Percentiles rank a stretch among this genome's conserved stretches.
phyloP scores from a whole-genome alignment of 2,329 filamentous ascomycete species.

The Tolypocladium ophioglossoides region DNA sequence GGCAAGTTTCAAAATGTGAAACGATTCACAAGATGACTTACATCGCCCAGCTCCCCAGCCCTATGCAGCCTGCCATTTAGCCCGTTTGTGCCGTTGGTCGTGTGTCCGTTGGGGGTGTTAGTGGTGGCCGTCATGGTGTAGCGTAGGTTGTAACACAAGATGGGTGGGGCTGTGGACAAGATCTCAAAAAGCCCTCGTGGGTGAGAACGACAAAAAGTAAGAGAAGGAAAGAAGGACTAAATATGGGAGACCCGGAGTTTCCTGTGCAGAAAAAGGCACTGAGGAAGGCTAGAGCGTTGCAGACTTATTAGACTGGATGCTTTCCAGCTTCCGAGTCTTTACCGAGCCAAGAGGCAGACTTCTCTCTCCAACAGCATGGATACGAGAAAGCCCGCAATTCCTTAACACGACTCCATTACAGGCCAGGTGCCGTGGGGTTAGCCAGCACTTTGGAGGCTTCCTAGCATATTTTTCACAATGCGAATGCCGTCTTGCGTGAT shows the following conservation, averaged over 20 bases:
- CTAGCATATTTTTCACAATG: not conserved
- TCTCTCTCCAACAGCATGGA: not conserved
- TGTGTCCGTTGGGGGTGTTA: conserved; percentile 6
- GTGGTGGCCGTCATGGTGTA: conserved; percentile 13
- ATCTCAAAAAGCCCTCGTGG: not conserved
- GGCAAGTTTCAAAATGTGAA: not conserved
- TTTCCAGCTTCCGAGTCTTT: not conserved
- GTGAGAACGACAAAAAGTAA: not conserved
- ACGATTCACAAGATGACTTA: conserved; percentile 7
- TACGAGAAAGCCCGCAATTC: not conserved
- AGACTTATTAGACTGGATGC: not conserved
- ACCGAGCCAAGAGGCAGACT: not conserved
- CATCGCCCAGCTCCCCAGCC: conserved; percentile 21
- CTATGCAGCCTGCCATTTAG: conserved; percentile 15
- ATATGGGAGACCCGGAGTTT: not conserved
- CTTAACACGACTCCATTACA: not conserved
- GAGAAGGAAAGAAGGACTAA: not conserved
- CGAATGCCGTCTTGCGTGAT: not conserved
- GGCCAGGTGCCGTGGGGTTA: too few relatives aligned
- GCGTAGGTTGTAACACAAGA: not conserved
- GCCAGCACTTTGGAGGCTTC: too few relatives aligned
- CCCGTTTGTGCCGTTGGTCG: conserved; percentile 6
- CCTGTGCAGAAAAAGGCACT: not conserved
- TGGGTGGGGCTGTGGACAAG: not conserved
- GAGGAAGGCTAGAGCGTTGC: too few relatives aligned